Conservation (phyloP, 1,284 basidiomycete species). For the Cutaneotrichosporon mucoides region DNA sequence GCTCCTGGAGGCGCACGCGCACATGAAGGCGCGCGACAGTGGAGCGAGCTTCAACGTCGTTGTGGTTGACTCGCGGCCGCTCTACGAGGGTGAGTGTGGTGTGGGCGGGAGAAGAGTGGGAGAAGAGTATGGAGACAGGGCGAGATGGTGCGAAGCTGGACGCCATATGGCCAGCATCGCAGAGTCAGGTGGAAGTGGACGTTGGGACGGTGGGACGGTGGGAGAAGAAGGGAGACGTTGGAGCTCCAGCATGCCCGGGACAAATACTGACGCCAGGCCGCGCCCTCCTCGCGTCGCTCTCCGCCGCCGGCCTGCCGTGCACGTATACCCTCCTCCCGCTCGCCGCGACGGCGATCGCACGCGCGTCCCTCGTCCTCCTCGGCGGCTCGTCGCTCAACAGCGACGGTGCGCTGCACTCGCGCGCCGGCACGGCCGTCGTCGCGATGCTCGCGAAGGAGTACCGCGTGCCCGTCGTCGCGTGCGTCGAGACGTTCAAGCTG, state of each 20-base stretch:
- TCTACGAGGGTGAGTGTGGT: conserved; percentile 69
- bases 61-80: conserved; percentile 88
- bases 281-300: conserved; percentile 67
- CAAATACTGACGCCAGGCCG: conserved; percentile 58
- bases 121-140: too few species aligned
- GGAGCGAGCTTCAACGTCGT: conserved; percentile 81
- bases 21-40: conserved; percentile 55
- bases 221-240: too few species aligned
- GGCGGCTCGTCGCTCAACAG: conserved; percentile 92
- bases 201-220: too few species aligned
- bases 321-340: conserved; percentile 91
- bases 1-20: conserved; percentile 64
- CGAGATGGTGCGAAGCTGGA: too few species aligned
- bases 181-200: background rate
- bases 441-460: conserved; percentile 92
- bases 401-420: conserved; percentile 89
- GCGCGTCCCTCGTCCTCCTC: conserved; percentile 75
- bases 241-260: background rate
- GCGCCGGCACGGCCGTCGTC: conserved; percentile 91
- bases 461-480: conserved; percentile 89
- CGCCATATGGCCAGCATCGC: background rate
- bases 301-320: conserved; percentile 71
- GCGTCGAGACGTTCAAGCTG: conserved; percentile 99
- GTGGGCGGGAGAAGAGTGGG: too few species aligned
- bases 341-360: conserved; percentile 73